These are phyloP conservation scores for Aspergillus nomiae DNA, from an alignment of 2,329 filamentous ascomycete genomes.

Conservation along the genomic window DNA sequence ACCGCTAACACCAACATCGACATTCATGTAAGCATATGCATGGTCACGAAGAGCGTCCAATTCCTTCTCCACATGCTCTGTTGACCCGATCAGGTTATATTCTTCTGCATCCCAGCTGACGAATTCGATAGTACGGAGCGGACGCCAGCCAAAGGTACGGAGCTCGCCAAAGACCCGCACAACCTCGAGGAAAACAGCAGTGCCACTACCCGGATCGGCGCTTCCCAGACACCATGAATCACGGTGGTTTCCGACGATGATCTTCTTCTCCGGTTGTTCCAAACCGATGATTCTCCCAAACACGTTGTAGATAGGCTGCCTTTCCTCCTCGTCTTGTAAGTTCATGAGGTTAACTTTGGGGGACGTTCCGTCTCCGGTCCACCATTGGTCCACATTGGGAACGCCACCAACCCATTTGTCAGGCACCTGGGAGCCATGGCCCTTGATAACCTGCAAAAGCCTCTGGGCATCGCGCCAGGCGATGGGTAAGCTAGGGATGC, in stretches of 20 bases:
- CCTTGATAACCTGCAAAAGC: slow-evolving; percentile 73
- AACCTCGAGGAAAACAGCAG: slow-evolving; percentile 87
- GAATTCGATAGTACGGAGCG: slow-evolving; percentile 92
- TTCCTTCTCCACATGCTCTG: slow-evolving; percentile 89
- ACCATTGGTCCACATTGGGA: slow-evolving; percentile 76
- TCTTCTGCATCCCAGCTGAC: slow-evolving; percentile 94
- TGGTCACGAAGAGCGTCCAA: slow-evolving; percentile 71
- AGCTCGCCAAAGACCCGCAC: slow-evolving; percentile 82
- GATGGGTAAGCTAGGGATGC: slow-evolving; percentile 87
- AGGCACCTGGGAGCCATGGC: slow-evolving; percentile 69
- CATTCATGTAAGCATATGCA: slow-evolving; percentile 86
- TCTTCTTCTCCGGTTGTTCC: slow-evolving; percentile 78
- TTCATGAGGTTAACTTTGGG: slow-evolving; percentile 82
- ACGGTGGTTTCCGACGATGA: slow-evolving; percentile 90
- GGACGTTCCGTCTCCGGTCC: slow-evolving; percentile 74
- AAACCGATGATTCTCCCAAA: slow-evolving; percentile 81
- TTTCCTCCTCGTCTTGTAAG: slow-evolving; percentile 77
- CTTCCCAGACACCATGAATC: slow-evolving; percentile 92
- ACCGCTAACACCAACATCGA: slow-evolving; percentile 80
- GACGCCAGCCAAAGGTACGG: slow-evolving; percentile 77
- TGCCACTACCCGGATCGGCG: slow-evolving; percentile 82
- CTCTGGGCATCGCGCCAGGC: slow-evolving; percentile 86
- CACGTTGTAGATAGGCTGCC: slow-evolving; percentile 90
- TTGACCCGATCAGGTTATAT: slow-evolving; percentile 92
- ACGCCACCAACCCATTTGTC: slow-evolving; percentile 76